A percentile compares a stretch with the other conserved stretches of the same genome.
These are phyloP conservation scores for Phoma herbarum DNA, from an alignment of 2,329 filamentous ascomycete species.

Conservation along the genomic window DNA sequence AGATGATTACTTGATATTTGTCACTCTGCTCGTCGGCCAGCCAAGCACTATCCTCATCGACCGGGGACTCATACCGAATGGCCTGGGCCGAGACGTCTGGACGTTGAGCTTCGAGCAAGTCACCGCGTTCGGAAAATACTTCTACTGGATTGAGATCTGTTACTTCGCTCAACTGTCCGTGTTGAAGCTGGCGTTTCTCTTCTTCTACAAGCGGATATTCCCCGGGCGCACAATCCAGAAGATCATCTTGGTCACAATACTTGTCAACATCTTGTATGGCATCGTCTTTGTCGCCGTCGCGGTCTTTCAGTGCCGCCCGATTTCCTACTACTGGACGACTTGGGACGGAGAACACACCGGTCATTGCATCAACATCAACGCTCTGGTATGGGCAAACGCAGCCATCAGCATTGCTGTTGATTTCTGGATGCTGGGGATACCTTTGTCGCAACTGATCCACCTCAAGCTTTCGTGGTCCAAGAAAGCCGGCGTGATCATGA, in stretches of 20 bases:
- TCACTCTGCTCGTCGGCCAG: neutral
- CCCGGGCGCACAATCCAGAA: conserved; percentile 25
- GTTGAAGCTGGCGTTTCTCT: conserved; percentile 10
- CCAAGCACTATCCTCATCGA: neutral
- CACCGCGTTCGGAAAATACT: neutral
- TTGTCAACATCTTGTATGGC: conserved; percentile 4
- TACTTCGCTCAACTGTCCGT: neutral
- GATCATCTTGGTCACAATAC: neutral
- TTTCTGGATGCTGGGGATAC: conserved; percentile 35
- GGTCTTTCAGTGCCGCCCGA: conserved; percentile 44
- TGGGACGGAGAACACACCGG: conserved; percentile 30
- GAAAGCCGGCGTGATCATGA: neutral
- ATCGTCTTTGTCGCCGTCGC: conserved; percentile 25
- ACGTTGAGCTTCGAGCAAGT: neutral
- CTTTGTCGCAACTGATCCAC: neutral
- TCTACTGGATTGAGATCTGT: neutral
- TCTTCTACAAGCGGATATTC: conserved; percentile 40
- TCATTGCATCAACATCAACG: conserved; percentile 44
- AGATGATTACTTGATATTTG: neutral
- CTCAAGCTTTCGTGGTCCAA: conserved; percentile 1
- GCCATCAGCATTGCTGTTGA: conserved; percentile 39
- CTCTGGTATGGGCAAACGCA: conserved; percentile 43
- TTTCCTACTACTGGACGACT: conserved; percentile 41
- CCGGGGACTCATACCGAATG: neutral
- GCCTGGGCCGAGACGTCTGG: neutral